Conservation (phyloP, 768 basidiomycete genomes). For the Lentinus brumalis region DNA sequence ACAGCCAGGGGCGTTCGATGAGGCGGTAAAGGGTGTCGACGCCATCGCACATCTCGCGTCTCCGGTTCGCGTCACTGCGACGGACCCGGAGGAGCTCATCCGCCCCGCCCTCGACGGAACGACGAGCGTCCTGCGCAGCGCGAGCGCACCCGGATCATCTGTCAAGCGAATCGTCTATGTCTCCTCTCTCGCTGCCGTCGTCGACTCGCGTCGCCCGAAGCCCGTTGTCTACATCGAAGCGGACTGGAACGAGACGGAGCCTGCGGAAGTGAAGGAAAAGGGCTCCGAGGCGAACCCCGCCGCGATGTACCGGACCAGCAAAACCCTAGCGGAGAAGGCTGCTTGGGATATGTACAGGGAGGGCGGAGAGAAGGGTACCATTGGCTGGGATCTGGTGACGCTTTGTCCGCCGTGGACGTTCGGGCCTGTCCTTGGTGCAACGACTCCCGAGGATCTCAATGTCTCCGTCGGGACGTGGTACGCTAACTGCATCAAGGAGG, state of each 20-base stretch:
- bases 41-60: conserved; percentile 26
- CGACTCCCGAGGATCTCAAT: conserved; percentile 37
- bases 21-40: conserved; percentile 26
- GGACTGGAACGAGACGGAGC: conserved; percentile 44
- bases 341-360: conserved; percentile 19
- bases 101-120: conserved; percentile 49
- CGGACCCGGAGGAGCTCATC: conserved; percentile 35
- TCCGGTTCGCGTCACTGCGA: conserved; percentile 15
- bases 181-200: conserved; percentile 54
- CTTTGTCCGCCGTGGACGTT: conserved; percentile 40
- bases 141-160: conserved; percentile 30
- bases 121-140: conserved; percentile 36
- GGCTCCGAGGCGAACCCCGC: conserved; percentile 27
- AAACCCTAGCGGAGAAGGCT: conserved; percentile 58
- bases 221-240: conserved; percentile 40
- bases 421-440: conserved; percentile 10
- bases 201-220: background rate
- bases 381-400: conserved; percentile 37
- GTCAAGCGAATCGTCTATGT: conserved; percentile 75
- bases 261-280: conserved; percentile 32
- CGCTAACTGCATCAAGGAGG: conserved; percentile 30
- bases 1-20: conserved; percentile 26
- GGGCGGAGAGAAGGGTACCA: conserved; percentile 23
- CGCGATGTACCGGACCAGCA: conserved; percentile 62
- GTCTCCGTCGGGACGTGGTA: conserved; percentile 40